These are phyloP conservation scores for Komagataella pastoris DNA, from an alignment of 805 yeast species.

Conservation along the genomic window DNA sequence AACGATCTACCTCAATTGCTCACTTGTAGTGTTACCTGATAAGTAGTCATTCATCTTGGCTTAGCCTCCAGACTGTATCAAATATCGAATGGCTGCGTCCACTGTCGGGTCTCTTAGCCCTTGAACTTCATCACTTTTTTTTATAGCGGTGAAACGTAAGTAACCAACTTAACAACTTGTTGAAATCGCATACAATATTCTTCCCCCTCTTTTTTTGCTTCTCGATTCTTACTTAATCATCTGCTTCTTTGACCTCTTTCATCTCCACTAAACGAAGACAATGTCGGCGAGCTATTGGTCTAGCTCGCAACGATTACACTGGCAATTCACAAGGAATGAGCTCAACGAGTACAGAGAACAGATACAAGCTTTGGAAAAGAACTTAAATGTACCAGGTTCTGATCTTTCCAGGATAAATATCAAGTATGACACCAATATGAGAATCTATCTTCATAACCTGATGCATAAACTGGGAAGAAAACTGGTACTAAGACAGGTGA, in stretches of 20 bases:
- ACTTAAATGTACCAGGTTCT: conserved; percentile 3
- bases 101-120: no score
- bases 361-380: conserved; percentile 11
- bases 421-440: conserved; percentile 43
- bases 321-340: conserved; percentile 67
- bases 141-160: no score
- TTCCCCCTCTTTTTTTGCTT: neutral
- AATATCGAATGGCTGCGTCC: neutral
- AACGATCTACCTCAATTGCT: no score
- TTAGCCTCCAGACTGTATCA: neutral
- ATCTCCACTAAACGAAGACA: neutral
- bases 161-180: neutral
- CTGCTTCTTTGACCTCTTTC: neutral
- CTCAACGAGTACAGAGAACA: conserved; percentile 17
- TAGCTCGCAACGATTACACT: conserved; percentile 65
- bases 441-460: conserved; percentile 69
- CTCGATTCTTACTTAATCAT: neutral
- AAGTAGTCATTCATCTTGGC: neutral
- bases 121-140: no score
- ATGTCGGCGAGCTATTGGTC: conserved; percentile 84
- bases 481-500: conserved; percentile 66
- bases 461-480: conserved; percentile 59
- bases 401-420: conserved; percentile 19
- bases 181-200: neutral
- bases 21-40: neutral